Percentiles rank a stretch among this genome's conserved stretches.
These are phyloP conservation scores for Silene noctiflora DNA, from an alignment of 179 eudicot genomes.

Conservation along the genomic window DNA sequence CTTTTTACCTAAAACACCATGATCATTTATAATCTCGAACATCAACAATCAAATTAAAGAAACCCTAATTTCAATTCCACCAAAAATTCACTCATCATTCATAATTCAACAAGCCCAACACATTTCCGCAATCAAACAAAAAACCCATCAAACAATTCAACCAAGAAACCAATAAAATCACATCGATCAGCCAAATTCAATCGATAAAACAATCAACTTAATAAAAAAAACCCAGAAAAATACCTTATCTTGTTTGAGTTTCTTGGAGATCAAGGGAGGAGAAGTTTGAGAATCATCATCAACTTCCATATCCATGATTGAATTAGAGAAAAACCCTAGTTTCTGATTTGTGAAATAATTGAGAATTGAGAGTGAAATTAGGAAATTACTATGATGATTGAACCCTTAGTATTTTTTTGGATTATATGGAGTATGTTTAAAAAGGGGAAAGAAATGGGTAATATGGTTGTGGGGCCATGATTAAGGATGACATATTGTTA, in stretches of 20 bases:
- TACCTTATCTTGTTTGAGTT: constrained; percentile 34
- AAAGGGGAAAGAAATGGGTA: neutral
- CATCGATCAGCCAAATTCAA: neutral
- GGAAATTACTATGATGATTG: neutral
- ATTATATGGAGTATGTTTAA: neutral
- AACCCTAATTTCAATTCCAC: neutral
- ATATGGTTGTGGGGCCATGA: neutral
- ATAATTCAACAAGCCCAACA: neutral
- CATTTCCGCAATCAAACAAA: neutral
- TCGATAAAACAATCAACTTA: neutral
- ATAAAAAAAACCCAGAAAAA: neutral
- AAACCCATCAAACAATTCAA: neutral
- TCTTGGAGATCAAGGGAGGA: constrained; percentile 26
- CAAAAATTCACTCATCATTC: neutral
- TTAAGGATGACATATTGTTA: neutral
- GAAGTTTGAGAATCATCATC: constrained; percentile 23
- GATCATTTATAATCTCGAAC: neutral
- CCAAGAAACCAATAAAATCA: neutral
- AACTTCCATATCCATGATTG: constrained; percentile 32
- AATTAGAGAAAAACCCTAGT: neutral
- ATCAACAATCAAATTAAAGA: neutral
- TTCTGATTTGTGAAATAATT: neutral
- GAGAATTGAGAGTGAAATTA: neutral
- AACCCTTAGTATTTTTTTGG: neutral
- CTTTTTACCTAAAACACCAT: too few species aligned